Evolutionary conservation across 306 rosid genomes (phyloP).

Genomic region (Glycine soja): DNA sequence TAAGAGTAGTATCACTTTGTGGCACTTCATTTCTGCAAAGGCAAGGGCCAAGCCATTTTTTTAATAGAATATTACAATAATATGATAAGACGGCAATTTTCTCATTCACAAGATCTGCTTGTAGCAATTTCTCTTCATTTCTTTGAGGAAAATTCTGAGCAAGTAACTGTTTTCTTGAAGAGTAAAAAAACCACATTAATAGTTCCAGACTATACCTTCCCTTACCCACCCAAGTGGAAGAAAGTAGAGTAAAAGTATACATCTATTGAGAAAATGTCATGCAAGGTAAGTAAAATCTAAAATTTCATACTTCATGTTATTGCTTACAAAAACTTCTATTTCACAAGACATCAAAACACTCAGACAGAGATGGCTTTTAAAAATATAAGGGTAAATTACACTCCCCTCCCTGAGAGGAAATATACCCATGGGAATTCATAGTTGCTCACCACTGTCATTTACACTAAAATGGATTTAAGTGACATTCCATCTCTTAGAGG

Average conservation of each 20-base stretch:
- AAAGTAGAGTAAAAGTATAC: not conserved
- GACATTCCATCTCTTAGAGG: not conserved
- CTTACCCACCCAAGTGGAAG: not conserved
- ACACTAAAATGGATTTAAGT: not conserved
- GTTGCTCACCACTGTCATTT: not conserved
- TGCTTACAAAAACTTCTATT: not conserved
- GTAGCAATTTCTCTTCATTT: not conserved
- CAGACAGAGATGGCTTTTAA: no score
- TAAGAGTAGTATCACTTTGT: not conserved
- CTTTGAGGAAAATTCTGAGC: slow-evolving; percentile 17
- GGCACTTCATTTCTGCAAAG: not conserved
- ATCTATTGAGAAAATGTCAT: not conserved
- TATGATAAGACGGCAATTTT: slow-evolving; percentile 6
- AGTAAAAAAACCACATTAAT: not conserved
- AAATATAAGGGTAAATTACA: not conserved
- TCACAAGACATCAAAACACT: slow-evolving; percentile 8
- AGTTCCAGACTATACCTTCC: slow-evolving; percentile 18
- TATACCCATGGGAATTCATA: not conserved
- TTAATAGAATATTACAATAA: not conserved
- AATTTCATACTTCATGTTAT: not conserved
- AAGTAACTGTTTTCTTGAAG: not conserved
- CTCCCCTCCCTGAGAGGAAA: not conserved
- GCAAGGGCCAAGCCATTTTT: not conserved
- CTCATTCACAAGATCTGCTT: slow-evolving; percentile 4
- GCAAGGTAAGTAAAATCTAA: not conserved